Evolutionary conservation across 192 early-diverging fungal genomes (phyloP).

Genomic region (Pecoramyces ruminantium): DNA sequence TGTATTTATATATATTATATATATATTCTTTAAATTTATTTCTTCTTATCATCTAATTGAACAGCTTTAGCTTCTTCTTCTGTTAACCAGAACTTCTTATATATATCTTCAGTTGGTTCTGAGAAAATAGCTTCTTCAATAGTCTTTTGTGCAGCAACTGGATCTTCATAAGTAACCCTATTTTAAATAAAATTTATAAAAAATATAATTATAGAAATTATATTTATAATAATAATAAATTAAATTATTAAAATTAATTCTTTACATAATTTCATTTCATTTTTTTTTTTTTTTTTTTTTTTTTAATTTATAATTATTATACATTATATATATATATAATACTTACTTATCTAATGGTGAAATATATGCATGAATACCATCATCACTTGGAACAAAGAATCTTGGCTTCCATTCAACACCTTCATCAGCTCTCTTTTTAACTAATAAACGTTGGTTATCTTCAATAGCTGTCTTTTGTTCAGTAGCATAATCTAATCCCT

Average conservation of each 20-base stretch:
- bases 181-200: slow-evolving; percentile 1
- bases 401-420: slow-evolving; percentile 36
- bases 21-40: too few relatives aligned
- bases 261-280: too few relatives aligned
- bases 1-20: too few relatives aligned
- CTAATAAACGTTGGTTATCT: slow-evolving; percentile 45
- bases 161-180: slow-evolving; percentile 9
- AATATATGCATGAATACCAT: not conserved
- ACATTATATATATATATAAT: too few relatives aligned
- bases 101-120: not conserved
- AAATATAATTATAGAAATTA: slow-evolving; percentile 3
- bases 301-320: too few relatives aligned
- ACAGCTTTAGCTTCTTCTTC: not conserved
- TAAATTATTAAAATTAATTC: too few relatives aligned
- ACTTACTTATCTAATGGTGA: slow-evolving; percentile 1
- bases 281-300: too few relatives aligned
- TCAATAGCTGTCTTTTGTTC: slow-evolving; percentile 53
- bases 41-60: not conserved
- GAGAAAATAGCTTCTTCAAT: not conserved
- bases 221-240: too few relatives aligned
- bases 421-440: slow-evolving; percentile 27
- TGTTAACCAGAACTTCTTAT: not conserved
- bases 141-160: slow-evolving; percentile 6
- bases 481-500: slow-evolving; percentile 51
- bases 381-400: slow-evolving; percentile 28